Evolutionary conservation across 176 grass and related monocot species (phyloP), one percentile per base, ranked within the genome.

Genomic region (Oryza meridionalis): DNA sequence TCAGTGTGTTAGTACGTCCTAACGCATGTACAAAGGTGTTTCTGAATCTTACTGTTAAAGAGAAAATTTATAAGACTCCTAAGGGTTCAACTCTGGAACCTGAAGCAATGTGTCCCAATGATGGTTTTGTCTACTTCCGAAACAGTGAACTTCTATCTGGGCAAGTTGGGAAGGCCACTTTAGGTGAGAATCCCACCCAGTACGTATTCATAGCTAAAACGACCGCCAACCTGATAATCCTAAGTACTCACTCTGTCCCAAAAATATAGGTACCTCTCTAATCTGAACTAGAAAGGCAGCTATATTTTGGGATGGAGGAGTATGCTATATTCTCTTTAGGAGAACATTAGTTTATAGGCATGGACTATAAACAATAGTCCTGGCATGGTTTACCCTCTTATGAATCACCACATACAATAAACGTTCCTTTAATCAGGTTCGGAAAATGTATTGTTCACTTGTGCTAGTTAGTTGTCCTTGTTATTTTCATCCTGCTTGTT

Each of bases 131-230:
- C 53, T 94, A 93, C 76, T 93, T 98, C 69, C 95, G 92, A 69
- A 98, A 98, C 80, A 98, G 95, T 53, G 95, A 98, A 67, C 92
- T 98, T 81, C 84, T 98, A 72, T 91, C 81, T 59, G 95, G 95
- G 37, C 95, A 98, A 83, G 65, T 98, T 77, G 95, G 95, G 68
- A 98, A 98, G 88, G 37, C 43, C 38, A 98, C 95, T 81, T 81
- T 98, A 94, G 95, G 95, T 98, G 64, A 92, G 80, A 49, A 62
- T 62, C n/a, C 3, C 58, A 62, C 21, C 13, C 21, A 62, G 9
- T 62, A 72, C 5, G 19, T 7, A 35, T 83, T 74, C 19, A 0
- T 50, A 51, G 40, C 70, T 49, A 45, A 40, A 50, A 40, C 16
- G 63, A 81, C 14, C 11, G 2, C 40, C 44, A 29, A 33, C 72